Conservation (phyloP, 495 filamentous ascomycete species). For the Neurospora sp. region DNA sequence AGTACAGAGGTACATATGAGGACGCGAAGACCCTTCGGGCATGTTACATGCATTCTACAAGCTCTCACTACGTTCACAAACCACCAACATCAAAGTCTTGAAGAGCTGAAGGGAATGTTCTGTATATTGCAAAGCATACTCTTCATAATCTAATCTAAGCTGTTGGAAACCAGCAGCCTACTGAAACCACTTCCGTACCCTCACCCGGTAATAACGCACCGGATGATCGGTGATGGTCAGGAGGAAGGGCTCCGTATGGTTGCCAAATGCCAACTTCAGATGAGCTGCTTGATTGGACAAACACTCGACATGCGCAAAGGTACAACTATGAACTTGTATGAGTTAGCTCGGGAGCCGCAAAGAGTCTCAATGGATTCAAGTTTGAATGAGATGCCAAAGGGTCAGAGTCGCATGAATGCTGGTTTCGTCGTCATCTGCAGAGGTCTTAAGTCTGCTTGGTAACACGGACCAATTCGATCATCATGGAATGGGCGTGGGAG, state of each 20-base stretch:
- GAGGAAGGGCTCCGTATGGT: not conserved
- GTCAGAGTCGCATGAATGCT: constrained; percentile 80
- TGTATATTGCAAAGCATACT: not conserved
- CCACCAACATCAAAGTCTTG: not conserved
- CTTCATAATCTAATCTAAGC: not conserved
- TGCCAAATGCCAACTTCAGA: not conserved
- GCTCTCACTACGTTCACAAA: not conserved
- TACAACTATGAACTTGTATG: not conserved
- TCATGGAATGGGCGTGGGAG: constrained; percentile 45
- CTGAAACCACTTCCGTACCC: not conserved
- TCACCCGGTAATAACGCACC: not conserved
- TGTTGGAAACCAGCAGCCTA: not conserved
- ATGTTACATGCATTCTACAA: not conserved
- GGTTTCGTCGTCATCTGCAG: constrained; percentile 70
- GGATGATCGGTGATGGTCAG: not conserved
- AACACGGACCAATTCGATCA: constrained; percentile 99
- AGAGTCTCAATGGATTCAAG: not conserved
- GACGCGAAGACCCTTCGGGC: not conserved
- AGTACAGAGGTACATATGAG: not conserved
- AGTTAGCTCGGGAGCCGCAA: not conserved
- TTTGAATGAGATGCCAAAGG: constrained; percentile 10
- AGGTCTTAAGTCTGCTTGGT: constrained; percentile 95
- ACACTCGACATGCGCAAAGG: not conserved
- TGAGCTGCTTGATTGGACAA: not conserved
- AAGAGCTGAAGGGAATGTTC: not conserved